Percentiles rank a stretch among this genome's conserved stretches.
phyloP scores from a whole-genome alignment of 495 filamentous ascomycete species.

The Podospora pseudoanserina region DNA sequence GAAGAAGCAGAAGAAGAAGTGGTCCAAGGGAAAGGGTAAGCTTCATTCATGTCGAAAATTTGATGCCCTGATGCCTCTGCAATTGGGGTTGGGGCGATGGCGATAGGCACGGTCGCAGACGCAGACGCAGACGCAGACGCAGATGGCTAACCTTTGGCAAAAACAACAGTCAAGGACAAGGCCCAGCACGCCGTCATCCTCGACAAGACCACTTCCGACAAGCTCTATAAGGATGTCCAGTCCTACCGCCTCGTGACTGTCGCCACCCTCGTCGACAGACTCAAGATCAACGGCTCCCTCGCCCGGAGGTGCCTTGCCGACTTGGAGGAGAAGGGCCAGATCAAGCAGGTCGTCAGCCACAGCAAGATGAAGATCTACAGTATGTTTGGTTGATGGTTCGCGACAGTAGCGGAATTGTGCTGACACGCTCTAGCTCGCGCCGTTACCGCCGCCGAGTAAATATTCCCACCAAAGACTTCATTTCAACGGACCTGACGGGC shows the following conservation, averaged over 20 bases:
- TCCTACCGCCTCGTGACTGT: conserved; percentile 99
- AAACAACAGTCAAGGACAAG: conserved; percentile 94
- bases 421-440: conserved; percentile 55
- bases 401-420: conserved; percentile 19
- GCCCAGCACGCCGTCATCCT: conserved; percentile 90
- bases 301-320: conserved; percentile 86
- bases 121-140: neutral
- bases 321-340: conserved; percentile 94
- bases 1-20: conserved; percentile 99
- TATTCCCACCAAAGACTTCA: conserved; percentile 27
- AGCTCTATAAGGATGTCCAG: conserved; percentile 98
- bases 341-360: conserved; percentile 97
- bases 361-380: conserved; percentile 99
- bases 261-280: conserved; percentile 94
- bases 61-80: conserved; percentile 12
- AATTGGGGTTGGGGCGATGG: neutral
- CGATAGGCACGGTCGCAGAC: neutral
- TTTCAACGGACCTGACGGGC: conserved; percentile 31
- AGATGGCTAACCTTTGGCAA: conserved; percentile 22
- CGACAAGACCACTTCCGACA: conserved; percentile 76
- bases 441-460: conserved; percentile 57
- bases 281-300: conserved; percentile 99
- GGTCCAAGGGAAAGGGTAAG: conserved; percentile 91
- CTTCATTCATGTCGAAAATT: conserved; percentile 11
- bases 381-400: conserved; percentile 45